Conservation (phyloP, 2,329 filamentous ascomycete species). For the Trichoderma simmonsii region DNA sequence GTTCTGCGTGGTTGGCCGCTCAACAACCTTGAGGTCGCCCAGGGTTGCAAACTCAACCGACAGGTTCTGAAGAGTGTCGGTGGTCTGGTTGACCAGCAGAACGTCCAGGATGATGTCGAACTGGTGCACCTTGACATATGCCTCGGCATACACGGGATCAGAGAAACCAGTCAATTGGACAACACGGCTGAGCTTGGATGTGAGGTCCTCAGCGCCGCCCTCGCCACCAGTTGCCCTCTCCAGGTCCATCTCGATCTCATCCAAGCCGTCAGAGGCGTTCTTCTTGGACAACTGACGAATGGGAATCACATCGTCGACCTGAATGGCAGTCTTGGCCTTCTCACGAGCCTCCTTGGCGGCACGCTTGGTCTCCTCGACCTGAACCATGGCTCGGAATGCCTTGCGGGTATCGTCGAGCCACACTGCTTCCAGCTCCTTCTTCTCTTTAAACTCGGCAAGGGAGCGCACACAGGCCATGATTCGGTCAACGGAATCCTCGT, state of each 20-base stretch:
- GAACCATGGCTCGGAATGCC: slow-evolving; percentile 95
- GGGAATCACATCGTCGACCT: slow-evolving; percentile 90
- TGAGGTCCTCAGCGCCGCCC: slow-evolving; percentile 74
- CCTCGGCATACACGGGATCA: slow-evolving; percentile 96
- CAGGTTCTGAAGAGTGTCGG: slow-evolving; percentile 92
- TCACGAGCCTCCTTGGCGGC: slow-evolving; percentile 90
- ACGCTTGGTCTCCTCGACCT: slow-evolving; percentile 95
- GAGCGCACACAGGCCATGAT: slow-evolving; percentile 97
- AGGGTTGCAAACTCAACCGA: slow-evolving; percentile 98
- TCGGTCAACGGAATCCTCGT: slow-evolving; percentile 96
- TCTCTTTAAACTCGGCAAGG: slow-evolving; percentile 82
- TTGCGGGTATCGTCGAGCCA: slow-evolving; percentile 94
- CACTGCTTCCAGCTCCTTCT: slow-evolving; percentile 85
- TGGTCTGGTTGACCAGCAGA: slow-evolving; percentile 93
- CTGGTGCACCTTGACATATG: slow-evolving; percentile 97
- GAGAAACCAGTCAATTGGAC: slow-evolving; percentile 98
- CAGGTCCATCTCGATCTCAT: slow-evolving; percentile 85
- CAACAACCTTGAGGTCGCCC: slow-evolving; percentile 95
- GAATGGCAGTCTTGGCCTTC: slow-evolving; percentile 89
- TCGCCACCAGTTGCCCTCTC: slow-evolving; percentile 94
- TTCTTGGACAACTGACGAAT: slow-evolving; percentile 94
- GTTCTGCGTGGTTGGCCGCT: slow-evolving; percentile 94
- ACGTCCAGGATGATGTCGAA: slow-evolving; percentile 98
- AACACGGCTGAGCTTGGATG: slow-evolving; percentile 91
- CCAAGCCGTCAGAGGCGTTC: slow-evolving; percentile 73